Base-by-base conservation (phyloP, 2,329 filamentous ascomycete genomes). In the Akanthomyces dipterigenus region DNA sequence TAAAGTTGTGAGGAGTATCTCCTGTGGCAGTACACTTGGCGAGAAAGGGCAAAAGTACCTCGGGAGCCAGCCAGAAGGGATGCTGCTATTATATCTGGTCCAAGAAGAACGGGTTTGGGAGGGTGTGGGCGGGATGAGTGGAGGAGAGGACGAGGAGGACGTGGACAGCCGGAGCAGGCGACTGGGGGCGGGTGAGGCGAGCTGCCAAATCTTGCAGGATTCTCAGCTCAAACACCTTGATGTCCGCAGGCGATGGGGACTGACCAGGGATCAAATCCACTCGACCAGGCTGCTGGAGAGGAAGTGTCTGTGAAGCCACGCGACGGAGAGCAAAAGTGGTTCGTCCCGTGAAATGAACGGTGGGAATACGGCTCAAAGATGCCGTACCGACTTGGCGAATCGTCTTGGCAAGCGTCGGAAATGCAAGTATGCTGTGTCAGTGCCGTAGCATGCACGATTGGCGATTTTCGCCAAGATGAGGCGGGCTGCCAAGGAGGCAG, bases 141-240 rank as follows among this genome's bases (percentile, higher is more conserved):
- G 42, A 38, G 42, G 40, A 43, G 24, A 36, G 53, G 22, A 26
- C 24, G 20, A 49, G 26, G 53, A 8, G 38, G 28, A 24, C 46
- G 20, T 12, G 24, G 12, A 34, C 34, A 16, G 22, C 36, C 24
- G 16, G 45, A 26, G 38, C 18, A 38, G 53, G 34, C 24, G 42
- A 46, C 16, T 26, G 26, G 49, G 31, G 49, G 49, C 49, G 49
- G 42, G 36, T 43, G 46, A 40, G 38, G 48, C 38, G 38, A 54
- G 57, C 57, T 45, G 57, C 36, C 51, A 34, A 59, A 59, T 51
- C 56, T 43, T 59, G 49, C 46, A 45, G 45, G 51, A 28, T 50
- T 36, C 26, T 56, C 60, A 61, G 60, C 51, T 50, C 34, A 45
- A 61, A 26, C 51, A 61, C 60, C 60, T 51, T 61, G 60, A 61